Conservation (phyloP, 805 yeast genomes). For the Suhomyces canberraensis region DNA sequence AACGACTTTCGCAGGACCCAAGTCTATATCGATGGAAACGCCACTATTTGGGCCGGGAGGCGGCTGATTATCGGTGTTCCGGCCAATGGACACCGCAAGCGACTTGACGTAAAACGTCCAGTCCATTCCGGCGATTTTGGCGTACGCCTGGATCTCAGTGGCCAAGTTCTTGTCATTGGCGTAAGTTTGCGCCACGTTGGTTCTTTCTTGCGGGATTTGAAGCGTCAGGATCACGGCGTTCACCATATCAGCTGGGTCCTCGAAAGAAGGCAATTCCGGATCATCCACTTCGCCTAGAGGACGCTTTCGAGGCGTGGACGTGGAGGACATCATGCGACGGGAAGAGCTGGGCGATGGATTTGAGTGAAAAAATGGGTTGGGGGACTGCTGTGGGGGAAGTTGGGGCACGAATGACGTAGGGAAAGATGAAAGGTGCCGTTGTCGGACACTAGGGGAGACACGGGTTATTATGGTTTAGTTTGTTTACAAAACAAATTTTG, state of each 20-base stretch:
- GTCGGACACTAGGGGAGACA: too few species aligned
- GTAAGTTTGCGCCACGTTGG: slow-evolving; percentile 68
- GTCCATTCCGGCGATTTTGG: slow-evolving; percentile 85
- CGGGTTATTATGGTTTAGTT: too few species aligned
- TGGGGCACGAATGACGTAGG: too few species aligned
- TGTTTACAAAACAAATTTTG: slow-evolving; percentile 21
- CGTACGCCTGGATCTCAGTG: slow-evolving; percentile 94
- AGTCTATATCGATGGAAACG: slow-evolving; percentile 67
- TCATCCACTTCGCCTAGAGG: slow-evolving; percentile 17
- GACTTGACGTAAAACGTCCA: slow-evolving; percentile 95
- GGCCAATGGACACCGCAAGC: slow-evolving; percentile 75
- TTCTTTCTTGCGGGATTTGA: slow-evolving; percentile 65
- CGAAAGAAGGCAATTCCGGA: slow-evolving; percentile 39
- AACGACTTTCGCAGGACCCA: slow-evolving; percentile 98
- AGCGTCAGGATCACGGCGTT: slow-evolving; percentile 73
- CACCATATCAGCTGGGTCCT: slow-evolving; percentile 61
- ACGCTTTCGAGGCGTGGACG: slow-evolving; percentile 32
- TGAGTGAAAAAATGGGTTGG: neutral
- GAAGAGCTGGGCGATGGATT: too few species aligned
- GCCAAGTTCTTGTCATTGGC: slow-evolving; percentile 70
- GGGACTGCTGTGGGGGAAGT: neutral
- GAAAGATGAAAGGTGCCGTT: too few species aligned
- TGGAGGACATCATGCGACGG: slow-evolving; percentile 25
- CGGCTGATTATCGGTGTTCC: slow-evolving; percentile 54
- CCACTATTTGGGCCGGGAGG: slow-evolving; percentile 15